Conservation (phyloP, 345 rosid genomes). For the Camelina laxa region DNA sequence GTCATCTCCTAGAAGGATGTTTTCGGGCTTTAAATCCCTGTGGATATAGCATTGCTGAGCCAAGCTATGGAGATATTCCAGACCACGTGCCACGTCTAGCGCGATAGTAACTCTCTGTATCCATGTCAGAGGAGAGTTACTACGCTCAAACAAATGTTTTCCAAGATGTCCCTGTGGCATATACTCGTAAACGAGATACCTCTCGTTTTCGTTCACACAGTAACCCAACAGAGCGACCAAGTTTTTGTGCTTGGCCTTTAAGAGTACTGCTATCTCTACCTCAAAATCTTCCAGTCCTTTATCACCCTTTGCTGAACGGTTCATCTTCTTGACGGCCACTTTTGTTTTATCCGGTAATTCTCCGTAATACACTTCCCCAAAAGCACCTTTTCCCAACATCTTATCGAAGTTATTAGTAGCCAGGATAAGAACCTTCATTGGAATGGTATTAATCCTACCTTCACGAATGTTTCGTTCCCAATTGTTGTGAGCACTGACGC, state of each 20-base stretch:
- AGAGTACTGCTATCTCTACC: slow-evolving; percentile 82
- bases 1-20: slow-evolving; percentile 85
- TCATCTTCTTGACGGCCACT: slow-evolving; percentile 85
- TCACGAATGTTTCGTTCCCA: slow-evolving; percentile 49
- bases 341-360: slow-evolving; percentile 78
- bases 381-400: slow-evolving; percentile 85
- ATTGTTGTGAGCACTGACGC: slow-evolving; percentile 44
- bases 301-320: slow-evolving; percentile 51
- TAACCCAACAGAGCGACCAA: slow-evolving; percentile 81
- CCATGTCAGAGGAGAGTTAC: slow-evolving; percentile 61
- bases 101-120: slow-evolving; percentile 77
- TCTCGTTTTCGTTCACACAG: slow-evolving; percentile 72
- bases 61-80: slow-evolving; percentile 81
- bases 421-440: slow-evolving; percentile 62
- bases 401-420: slow-evolving; percentile 69
- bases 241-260: slow-evolving; percentile 81
- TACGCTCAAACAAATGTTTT: slow-evolving; percentile 71
- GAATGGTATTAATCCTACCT: slow-evolving; percentile 60
- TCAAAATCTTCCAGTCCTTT: slow-evolving; percentile 79
- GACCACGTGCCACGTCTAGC: slow-evolving; percentile 83
- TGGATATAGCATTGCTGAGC: slow-evolving; percentile 88
- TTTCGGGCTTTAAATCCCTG: slow-evolving; percentile 82
- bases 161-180: slow-evolving; percentile 85
- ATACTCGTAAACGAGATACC: slow-evolving; percentile 80
- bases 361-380: slow-evolving; percentile 83